Percentiles rank a stretch among this genome's conserved stretches.
Evolutionary conservation across 768 basidiomycete genomes (phyloP).

Genomic region (Amanita muscaria): DNA sequence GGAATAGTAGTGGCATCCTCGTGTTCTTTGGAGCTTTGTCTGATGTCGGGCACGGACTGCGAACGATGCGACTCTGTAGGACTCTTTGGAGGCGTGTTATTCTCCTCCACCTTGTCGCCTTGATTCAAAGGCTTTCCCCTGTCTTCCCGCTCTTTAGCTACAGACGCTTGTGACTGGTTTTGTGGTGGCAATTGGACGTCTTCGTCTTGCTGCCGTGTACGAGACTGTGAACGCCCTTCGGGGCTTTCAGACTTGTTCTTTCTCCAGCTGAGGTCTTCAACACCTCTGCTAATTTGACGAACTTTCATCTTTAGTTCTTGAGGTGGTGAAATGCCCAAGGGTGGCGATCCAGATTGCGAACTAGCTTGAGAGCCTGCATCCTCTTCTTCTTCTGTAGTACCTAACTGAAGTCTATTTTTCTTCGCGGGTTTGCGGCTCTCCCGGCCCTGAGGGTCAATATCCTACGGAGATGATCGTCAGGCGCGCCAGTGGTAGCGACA

Average conservation of each 20-base stretch:
- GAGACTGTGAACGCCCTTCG: constrained; percentile 18
- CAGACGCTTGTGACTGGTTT: not conserved
- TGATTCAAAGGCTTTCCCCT: not conserved
- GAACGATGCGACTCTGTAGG: constrained; percentile 12
- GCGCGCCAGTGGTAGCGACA: constrained; percentile 6
- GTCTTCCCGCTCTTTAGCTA: not conserved
- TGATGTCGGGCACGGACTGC: constrained; percentile 15
- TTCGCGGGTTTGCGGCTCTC: constrained; percentile 60
- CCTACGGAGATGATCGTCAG: constrained; percentile 24
- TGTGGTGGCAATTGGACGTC: not conserved
- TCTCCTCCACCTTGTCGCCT: not conserved
- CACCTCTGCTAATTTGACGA: constrained; percentile 70
- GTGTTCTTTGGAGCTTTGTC: constrained; percentile 5
- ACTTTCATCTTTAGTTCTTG: constrained; percentile 66
- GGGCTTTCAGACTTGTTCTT: constrained; percentile 30
- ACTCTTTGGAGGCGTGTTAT: constrained; percentile 5
- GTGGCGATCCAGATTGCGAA: constrained; percentile 36
- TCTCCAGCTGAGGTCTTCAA: constrained; percentile 70
- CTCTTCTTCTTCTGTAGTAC: constrained; percentile 57
- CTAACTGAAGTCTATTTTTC: constrained; percentile 62
- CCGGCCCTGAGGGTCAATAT: constrained; percentile 27
- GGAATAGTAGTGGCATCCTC: constrained; percentile 10
- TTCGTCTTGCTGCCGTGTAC: constrained; percentile 8
- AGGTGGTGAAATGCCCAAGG: constrained; percentile 56
- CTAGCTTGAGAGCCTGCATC: constrained; percentile 33